Percentiles rank a stretch among this genome's conserved stretches.
These are phyloP conservation scores for Fusarium compactum DNA, from an alignment of 2,329 filamentous ascomycete genomes.

Conservation along the genomic window DNA sequence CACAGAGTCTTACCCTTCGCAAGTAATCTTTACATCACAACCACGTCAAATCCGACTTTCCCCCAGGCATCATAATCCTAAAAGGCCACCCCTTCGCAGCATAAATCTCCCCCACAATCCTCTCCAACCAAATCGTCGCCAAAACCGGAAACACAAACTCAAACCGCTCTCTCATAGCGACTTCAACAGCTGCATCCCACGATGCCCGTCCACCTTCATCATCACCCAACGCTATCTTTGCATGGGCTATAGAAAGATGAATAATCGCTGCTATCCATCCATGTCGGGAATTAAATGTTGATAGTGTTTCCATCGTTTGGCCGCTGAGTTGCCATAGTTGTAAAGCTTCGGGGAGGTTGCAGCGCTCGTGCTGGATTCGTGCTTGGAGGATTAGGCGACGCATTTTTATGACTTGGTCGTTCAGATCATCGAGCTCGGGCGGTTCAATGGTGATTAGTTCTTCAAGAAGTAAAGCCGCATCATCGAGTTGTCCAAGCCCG, in stretches of 20 bases:
- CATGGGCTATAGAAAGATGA: conserved; percentile 49
- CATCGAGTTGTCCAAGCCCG: conserved; percentile 32
- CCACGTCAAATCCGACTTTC: conserved; percentile 46
- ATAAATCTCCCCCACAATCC: conserved; percentile 45
- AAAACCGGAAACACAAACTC: conserved; percentile 50
- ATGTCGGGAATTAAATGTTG: conserved; percentile 40
- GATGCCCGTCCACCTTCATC: conserved; percentile 20
- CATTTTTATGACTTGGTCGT: conserved; percentile 51
- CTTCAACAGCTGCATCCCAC: conserved; percentile 45
- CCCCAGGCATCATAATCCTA: conserved; percentile 50
- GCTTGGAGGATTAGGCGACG: conserved; percentile 47
- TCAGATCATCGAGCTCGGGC: conserved; percentile 45
- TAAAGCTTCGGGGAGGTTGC: conserved; percentile 30
- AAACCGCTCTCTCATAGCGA: conserved; percentile 45
- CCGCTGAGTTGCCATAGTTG: conserved; percentile 38
- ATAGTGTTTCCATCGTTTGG: conserved; percentile 35
- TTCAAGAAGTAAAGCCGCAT: conserved; percentile 25
- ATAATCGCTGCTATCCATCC: conserved; percentile 46
- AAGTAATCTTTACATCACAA: background rate
- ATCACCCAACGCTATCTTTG: conserved; percentile 41
- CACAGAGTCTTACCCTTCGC: too few species aligned
- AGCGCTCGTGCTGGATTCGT: conserved; percentile 38
- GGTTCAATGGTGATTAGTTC: conserved; percentile 38
- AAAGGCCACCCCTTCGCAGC: conserved; percentile 47
- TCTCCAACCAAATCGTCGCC: conserved; percentile 48